Conservation (phyloP, 768 basidiomycete species). For the Gloeopeniophorella convolvens region DNA sequence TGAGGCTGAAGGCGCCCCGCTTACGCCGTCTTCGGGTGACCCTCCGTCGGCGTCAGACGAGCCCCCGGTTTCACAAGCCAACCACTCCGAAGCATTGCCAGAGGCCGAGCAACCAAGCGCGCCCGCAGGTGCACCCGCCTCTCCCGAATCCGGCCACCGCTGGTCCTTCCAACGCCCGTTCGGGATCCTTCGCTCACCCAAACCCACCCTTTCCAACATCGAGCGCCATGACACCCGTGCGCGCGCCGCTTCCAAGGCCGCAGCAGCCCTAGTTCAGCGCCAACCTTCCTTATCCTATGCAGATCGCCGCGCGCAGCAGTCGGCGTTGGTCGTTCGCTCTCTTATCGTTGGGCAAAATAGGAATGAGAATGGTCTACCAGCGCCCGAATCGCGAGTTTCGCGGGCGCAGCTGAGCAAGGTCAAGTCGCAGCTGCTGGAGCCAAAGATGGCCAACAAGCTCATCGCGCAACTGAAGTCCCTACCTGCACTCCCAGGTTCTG, state of each 20-base stretch:
- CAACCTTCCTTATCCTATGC: conserved; percentile 34
- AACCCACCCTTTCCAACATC: not conserved
- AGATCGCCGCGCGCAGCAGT: conserved; percentile 56
- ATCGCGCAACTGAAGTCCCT: conserved; percentile 64
- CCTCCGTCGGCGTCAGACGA: not conserved
- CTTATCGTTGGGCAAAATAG: conserved; percentile 53
- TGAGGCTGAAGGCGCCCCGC: not conserved
- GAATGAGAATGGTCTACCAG: conserved; percentile 15
- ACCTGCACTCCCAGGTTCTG: conserved; percentile 37
- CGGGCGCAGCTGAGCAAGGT: conserved; percentile 53
- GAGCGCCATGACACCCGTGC: not conserved
- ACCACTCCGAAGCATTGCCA: not conserved
- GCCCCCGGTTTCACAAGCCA: not conserved
- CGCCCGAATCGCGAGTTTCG: conserved; percentile 35
- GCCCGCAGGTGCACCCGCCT: too few species aligned
- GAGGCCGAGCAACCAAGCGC: not conserved
- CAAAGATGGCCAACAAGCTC: conserved; percentile 62
- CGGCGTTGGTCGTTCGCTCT: conserved; percentile 55
- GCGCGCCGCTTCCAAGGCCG: not conserved
- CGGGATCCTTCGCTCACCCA: conserved; percentile 2
- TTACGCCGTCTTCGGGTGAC: not conserved
- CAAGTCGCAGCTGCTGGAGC: conserved; percentile 59
- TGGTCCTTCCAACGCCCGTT: conserved; percentile 10
- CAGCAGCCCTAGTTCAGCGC: not conserved
- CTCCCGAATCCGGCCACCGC: not conserved